Conservation (phyloP, 225 moss, liverwort and hornwort genomes). For the Climacium dendroides region DNA sequence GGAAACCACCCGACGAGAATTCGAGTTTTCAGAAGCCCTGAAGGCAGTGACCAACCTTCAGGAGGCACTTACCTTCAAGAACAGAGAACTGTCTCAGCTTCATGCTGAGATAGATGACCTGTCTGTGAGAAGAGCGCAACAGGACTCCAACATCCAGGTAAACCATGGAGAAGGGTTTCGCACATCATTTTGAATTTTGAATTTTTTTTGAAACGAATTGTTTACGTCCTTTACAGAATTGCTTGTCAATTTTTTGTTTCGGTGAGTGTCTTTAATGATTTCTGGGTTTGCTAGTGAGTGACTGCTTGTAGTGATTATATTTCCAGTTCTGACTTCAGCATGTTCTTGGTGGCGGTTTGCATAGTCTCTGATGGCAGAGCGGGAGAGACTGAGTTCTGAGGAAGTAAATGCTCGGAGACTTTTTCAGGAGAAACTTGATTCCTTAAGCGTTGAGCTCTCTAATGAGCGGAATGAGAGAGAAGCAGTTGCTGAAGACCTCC, state of each 20-base stretch:
- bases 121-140: constrained; percentile 5
- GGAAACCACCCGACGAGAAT: neutral
- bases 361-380: constrained; percentile 30
- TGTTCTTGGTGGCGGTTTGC: neutral
- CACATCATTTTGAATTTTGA: neutral
- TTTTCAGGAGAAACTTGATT: constrained; percentile 5
- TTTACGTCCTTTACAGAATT: neutral
- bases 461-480: constrained; percentile 23
- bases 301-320: neutral
- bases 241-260: neutral
- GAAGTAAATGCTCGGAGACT: constrained; percentile 17
- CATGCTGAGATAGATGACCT: constrained; percentile 25
- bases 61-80: constrained; percentile 20
- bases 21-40: neutral
- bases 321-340: neutral
- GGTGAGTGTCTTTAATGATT: no score
- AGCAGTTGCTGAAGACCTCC: constrained; percentile 18
- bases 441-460: constrained; percentile 11
- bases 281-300: neutral
- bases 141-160: neutral
- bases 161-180: neutral
- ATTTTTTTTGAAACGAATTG: neutral
- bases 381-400: constrained; percentile 20
- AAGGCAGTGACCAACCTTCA: constrained; percentile 10
- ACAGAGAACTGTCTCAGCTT: constrained; percentile 33